Conservation (phyloP, 305 asterid genomes). For the Solanum chacoense region DNA sequence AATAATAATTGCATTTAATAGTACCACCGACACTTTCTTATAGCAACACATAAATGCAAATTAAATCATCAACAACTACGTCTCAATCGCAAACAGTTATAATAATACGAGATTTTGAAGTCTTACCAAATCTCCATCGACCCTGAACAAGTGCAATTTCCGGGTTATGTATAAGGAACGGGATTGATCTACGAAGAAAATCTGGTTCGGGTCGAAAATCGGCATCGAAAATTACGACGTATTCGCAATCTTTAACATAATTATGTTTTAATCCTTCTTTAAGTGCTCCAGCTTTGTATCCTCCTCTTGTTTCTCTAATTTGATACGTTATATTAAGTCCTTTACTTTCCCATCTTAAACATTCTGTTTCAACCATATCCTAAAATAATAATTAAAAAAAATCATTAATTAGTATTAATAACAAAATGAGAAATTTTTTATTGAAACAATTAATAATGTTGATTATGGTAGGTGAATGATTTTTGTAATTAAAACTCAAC, state of each 20-base stretch:
- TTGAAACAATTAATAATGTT: background rate
- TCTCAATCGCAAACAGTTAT: background rate
- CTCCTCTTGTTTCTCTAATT: conserved; percentile 59
- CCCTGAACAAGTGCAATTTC: conserved; percentile 75
- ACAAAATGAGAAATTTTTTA: background rate
- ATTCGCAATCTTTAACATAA: conserved; percentile 64
- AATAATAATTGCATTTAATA: background rate
- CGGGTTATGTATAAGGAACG: conserved; percentile 55
- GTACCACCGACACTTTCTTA: conserved; percentile 39
- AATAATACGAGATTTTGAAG: rapidly evolving
- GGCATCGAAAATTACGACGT: conserved; percentile 74
- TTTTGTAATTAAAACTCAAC: background rate
- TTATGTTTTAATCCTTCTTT: conserved; percentile 63
- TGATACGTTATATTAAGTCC: conserved; percentile 62
- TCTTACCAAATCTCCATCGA: conserved; percentile 83
- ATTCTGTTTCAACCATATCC: conserved; percentile 89
- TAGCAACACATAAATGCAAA: background rate
- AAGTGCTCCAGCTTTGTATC: conserved; percentile 91
- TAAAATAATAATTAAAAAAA: conserved; percentile 1
- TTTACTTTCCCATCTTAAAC: conserved; percentile 74
- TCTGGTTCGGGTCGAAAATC: conserved; percentile 90
- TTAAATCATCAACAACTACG: background rate
- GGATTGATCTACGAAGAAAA: conserved; percentile 62
- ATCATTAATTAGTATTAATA: background rate
- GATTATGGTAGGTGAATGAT: background rate